Evolutionary conservation across 2,329 filamentous ascomycete species (phyloP).

Genomic region (Zalaria sp.): DNA sequence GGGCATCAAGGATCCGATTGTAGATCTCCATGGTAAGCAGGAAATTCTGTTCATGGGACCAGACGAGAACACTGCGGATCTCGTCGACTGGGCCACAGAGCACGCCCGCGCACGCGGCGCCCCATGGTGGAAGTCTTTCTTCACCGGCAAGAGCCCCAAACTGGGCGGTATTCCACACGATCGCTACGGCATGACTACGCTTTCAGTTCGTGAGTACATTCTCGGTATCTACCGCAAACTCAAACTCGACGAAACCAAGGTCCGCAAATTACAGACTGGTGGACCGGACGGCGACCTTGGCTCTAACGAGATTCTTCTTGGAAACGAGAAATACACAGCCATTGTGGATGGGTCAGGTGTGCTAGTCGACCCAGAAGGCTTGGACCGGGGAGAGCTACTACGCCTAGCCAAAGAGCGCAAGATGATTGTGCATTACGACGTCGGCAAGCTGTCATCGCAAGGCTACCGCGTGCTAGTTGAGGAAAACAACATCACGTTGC

Average conservation of each 20-base stretch:
- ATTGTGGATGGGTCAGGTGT: slow-evolving; percentile 97
- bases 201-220: slow-evolving; percentile 92
- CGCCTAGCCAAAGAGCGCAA: slow-evolving; percentile 72
- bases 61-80: slow-evolving; percentile 94
- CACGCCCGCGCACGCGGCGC: slow-evolving; percentile 78
- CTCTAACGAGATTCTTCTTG: slow-evolving; percentile 92
- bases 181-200: slow-evolving; percentile 90
- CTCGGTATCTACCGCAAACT: slow-evolving; percentile 95
- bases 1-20: slow-evolving; percentile 97
- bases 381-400: slow-evolving; percentile 70
- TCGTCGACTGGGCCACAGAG: slow-evolving; percentile 97
- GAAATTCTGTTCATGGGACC: slow-evolving; percentile 98
- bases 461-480: slow-evolving; percentile 90
- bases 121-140: slow-evolving; percentile 99
- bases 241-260: slow-evolving; percentile 68
- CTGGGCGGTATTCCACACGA: slow-evolving; percentile 96
- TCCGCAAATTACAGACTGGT: slow-evolving; percentile 93
- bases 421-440: slow-evolving; percentile 84
- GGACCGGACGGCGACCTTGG: slow-evolving; percentile 93
- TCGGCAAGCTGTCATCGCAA: slow-evolving; percentile 68
- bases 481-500: slow-evolving; percentile 76
- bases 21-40: slow-evolving; percentile 85
- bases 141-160: slow-evolving; percentile 94
- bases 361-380: slow-evolving; percentile 78
- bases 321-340: slow-evolving; percentile 88